These are phyloP conservation scores for Amanita pallidorosea DNA, from an alignment of 768 basidiomycete species.

Conservation along the genomic window DNA sequence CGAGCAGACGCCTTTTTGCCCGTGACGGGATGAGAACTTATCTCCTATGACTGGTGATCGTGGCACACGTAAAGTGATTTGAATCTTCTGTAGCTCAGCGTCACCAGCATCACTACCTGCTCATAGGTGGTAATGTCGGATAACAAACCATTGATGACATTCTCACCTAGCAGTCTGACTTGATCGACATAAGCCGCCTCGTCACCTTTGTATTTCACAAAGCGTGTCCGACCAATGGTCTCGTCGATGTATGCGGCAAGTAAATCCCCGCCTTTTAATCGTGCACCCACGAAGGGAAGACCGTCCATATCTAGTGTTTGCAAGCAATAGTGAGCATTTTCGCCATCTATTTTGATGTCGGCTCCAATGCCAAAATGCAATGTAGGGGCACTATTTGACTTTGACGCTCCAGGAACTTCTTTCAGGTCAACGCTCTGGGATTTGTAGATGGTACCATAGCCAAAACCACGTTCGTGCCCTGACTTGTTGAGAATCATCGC, in stretches of 20 bases:
- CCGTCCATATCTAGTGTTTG: slow-evolving; percentile 74
- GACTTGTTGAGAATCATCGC: slow-evolving; percentile 99
- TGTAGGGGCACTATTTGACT: slow-evolving; percentile 42
- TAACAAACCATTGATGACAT: not conserved
- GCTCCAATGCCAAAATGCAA: slow-evolving; percentile 86
- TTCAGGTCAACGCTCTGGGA: slow-evolving; percentile 85
- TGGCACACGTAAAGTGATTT: slow-evolving; percentile 86
- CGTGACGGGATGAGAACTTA: slow-evolving; percentile 98
- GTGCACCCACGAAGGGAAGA: slow-evolving; percentile 66
- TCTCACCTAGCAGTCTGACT: slow-evolving; percentile 79
- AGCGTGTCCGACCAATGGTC: slow-evolving; percentile 67
- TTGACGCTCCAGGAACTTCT: slow-evolving; percentile 60
- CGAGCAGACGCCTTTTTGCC: slow-evolving; percentile 99
- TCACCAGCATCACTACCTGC: slow-evolving; percentile 82
- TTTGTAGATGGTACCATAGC: slow-evolving; percentile 94
- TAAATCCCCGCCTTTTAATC: slow-evolving; percentile 62
- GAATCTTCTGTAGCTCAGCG: slow-evolving; percentile 82
- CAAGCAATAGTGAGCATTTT: slow-evolving; percentile 28
- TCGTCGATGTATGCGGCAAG: slow-evolving; percentile 87
- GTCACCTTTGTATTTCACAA: slow-evolving; percentile 95
- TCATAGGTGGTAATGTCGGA: slow-evolving; percentile 1
- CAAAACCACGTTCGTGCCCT: slow-evolving; percentile 95
- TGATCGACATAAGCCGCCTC: slow-evolving; percentile 84
- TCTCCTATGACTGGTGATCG: slow-evolving; percentile 97
- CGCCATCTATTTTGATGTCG: slow-evolving; percentile 51